A percentile compares a stretch with the other conserved stretches of the same genome.
These are phyloP conservation scores for Sporobolomyces roseus DNA, from an alignment of 768 basidiomycete species.

Conservation along the genomic window DNA sequence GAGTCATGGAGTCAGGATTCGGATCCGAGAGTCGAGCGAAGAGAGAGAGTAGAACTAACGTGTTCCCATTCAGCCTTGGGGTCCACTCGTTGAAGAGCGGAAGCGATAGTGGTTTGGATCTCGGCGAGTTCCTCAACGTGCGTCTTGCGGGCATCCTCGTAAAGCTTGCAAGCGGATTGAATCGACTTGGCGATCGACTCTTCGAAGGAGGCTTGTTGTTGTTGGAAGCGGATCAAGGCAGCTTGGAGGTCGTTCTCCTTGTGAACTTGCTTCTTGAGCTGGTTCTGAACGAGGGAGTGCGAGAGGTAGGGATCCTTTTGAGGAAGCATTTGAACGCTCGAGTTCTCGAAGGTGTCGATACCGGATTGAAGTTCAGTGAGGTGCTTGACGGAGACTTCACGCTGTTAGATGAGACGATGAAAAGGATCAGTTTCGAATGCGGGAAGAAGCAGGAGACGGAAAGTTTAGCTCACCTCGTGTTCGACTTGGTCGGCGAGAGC, in stretches of 20 bases:
- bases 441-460: background rate
- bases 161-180: constrained; percentile 26
- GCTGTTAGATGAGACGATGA: constrained; percentile 4
- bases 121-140: constrained; percentile 23
- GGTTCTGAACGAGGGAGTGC: constrained; percentile 46
- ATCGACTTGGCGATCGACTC: constrained; percentile 24
- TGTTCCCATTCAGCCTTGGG: constrained; percentile 36
- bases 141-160: constrained; percentile 28
- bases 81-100: constrained; percentile 34
- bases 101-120: constrained; percentile 27
- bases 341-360: constrained; percentile 41
- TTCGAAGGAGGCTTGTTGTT: constrained; percentile 40
- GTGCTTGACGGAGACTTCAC: constrained; percentile 22
- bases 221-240: constrained; percentile 44
- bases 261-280: constrained; percentile 55
- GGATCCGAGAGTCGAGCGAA: background rate
- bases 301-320: constrained; percentile 42
- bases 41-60: background rate
- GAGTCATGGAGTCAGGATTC: background rate
- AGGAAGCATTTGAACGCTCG: constrained; percentile 32
- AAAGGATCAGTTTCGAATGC: background rate
- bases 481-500: constrained; percentile 33
- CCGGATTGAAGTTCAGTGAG: constrained; percentile 37
- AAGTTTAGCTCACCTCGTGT: constrained; percentile 30
- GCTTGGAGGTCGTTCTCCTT: constrained; percentile 44